Evolutionary conservation across 495 filamentous ascomycete species (phyloP).

Genomic region (Lepraria neglecta): DNA sequence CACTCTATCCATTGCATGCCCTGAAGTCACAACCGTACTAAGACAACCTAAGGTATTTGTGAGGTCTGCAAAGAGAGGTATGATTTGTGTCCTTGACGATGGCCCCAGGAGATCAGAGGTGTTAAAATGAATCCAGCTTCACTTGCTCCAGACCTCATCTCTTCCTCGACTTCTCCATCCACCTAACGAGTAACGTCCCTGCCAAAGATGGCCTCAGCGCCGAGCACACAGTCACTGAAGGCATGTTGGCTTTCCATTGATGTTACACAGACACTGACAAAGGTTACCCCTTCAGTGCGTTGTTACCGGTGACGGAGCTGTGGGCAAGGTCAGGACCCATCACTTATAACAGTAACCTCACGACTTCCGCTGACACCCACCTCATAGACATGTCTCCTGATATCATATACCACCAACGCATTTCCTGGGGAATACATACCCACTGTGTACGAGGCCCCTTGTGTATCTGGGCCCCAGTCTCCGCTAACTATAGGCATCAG

Average conservation of each 20-base stretch:
- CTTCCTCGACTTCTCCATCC: too few species aligned
- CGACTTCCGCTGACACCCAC: conserved; percentile 19
- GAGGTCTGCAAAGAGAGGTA: not conserved
- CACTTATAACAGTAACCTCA: conserved; percentile 6
- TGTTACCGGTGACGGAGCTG: conserved; percentile 96
- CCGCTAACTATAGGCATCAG: conserved; percentile 42
- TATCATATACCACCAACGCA: conserved; percentile 98
- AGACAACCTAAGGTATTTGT: too few species aligned
- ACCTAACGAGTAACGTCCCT: not conserved
- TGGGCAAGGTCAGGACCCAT: conserved; percentile 72
- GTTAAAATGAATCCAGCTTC: not conserved
- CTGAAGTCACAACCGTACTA: too few species aligned
- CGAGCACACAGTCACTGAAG: conserved; percentile 70
- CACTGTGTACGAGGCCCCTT: conserved; percentile 72
- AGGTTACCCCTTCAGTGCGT: conserved; percentile 63
- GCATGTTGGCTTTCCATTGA: conserved; percentile 34
- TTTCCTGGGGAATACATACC: conserved; percentile 99
- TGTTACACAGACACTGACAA: conserved; percentile 30
- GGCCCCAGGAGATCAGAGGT: not conserved
- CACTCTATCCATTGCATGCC: too few species aligned
- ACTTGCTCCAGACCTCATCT: not conserved
- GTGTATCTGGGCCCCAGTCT: conserved; percentile 12
- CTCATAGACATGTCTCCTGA: conserved; percentile 89
- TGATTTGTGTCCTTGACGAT: not conserved
- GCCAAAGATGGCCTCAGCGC: conserved; percentile 53